Evolutionary conservation across 441 rosid species (phyloP), one percentile per base, ranked within the genome.

Genomic region (Populus trichocarpa): DNA sequence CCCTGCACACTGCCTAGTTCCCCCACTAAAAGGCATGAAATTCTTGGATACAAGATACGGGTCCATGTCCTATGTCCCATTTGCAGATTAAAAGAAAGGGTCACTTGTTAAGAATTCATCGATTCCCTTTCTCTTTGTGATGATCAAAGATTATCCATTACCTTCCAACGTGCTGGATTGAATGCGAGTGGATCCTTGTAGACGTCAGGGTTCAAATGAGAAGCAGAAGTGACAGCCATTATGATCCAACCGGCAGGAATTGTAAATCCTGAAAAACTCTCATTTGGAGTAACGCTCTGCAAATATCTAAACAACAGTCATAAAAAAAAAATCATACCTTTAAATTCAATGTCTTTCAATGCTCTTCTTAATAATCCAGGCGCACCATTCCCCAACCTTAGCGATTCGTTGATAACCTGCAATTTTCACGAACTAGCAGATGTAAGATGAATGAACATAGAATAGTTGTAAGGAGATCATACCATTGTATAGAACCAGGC

Each of bases 81-180:
- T 30, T 32, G 18, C 57, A 16, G 16, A n/a, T 25, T 4, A 28
- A 61, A 10, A 25, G n/a, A 40, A 22, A 22, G 3, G 61, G 26
- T 59, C 23, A 0, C 1, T 0, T 25, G 13, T 3, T 42, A 42
- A 12, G 16, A 42, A 42, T 3, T 1, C 53, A 42, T 42, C 53
- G 53, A 42, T 13, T 42, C 18, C 53, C 16, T 42, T 42, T 42
- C 53, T 42, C 18, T 42, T 42, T 42, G 1, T 42, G 7, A 50
- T 50, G 59, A 50, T 50, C 59, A 14, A 50, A 50, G 59, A 5
- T 42, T 10, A 38, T 13, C 23, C 25, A 42, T 6, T 3, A 79
- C 84, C 79, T 77, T 84, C 85, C 85, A 86, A 30, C 85, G 79
- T 82, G 76, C 78, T 25, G 86, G 85, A 64, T 83, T 81, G 75